Percentiles rank a stretch among this genome's conserved stretches.
Conservation (phyloP, 139 green algal genomes). For the Chlorella sp. region DNA sequence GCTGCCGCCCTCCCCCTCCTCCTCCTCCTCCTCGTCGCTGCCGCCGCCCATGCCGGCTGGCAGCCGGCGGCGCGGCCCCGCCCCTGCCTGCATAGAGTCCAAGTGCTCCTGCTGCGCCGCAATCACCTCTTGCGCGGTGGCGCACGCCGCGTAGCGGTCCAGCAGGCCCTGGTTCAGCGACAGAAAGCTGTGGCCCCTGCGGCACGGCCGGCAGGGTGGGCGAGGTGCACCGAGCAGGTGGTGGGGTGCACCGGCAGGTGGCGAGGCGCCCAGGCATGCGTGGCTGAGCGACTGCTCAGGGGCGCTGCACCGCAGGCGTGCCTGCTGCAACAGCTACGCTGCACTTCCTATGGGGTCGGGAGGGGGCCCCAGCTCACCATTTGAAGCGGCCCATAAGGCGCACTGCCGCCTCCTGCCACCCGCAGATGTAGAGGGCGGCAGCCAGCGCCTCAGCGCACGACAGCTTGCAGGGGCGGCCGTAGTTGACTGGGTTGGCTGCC, state of each 20-base stretch:
- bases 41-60: slow-evolving; percentile 7
- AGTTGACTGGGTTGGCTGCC: slow-evolving; percentile 98
- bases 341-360: background rate
- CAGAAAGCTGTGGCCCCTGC: slow-evolving; percentile 92
- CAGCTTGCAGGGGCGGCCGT: slow-evolving; percentile 92
- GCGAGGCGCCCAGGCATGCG: background rate
- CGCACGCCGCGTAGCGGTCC: slow-evolving; percentile 81
- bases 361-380: slow-evolving; percentile 61
- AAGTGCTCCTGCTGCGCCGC: slow-evolving; percentile 67
- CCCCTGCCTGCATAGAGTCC: slow-evolving; percentile 8
- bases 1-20: slow-evolving; percentile 19
- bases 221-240: background rate
- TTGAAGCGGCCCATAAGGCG: slow-evolving; percentile 85
- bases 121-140: slow-evolving; percentile 82
- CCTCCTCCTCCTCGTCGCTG: slow-evolving; percentile 1
- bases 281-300: no score
- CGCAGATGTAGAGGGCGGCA: slow-evolving; percentile 87
- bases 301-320: no score
- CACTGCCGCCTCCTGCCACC: slow-evolving; percentile 64
- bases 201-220: no score
- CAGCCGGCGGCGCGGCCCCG: background rate
- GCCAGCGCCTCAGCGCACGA: slow-evolving; percentile 95
- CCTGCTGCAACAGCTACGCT: no score
- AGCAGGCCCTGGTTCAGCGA: slow-evolving; percentile 89
- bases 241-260: background rate